Percentiles rank a stretch among this genome's conserved stretches.
Evolutionary conservation across 1,139 yeast species (phyloP).

Genomic region (Diutina siamensis): DNA sequence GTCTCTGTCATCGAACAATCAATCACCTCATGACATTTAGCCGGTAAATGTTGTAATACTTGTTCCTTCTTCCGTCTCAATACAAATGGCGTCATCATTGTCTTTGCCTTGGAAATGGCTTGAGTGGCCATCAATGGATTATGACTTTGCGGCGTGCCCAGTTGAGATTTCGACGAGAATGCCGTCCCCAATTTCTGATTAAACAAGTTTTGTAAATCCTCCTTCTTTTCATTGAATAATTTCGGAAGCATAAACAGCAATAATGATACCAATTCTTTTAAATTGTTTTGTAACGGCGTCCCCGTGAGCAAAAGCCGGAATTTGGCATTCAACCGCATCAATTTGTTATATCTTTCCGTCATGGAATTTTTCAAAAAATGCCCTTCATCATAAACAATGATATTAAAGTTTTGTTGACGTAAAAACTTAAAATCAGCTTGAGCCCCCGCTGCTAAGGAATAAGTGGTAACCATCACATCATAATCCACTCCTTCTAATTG

Average conservation of each 20-base stretch:
- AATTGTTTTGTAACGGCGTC: slow-evolving; percentile 90
- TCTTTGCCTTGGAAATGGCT: slow-evolving; percentile 85
- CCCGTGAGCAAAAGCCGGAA: slow-evolving; percentile 87
- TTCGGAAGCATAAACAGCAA: slow-evolving; percentile 84
- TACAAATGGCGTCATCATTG: slow-evolving; percentile 98
- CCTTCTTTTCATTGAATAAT: slow-evolving; percentile 69
- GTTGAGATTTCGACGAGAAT: slow-evolving; percentile 39
- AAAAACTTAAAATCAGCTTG: slow-evolving; percentile 73
- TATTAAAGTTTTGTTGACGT: slow-evolving; percentile 64
- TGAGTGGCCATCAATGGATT: slow-evolving; percentile 83
- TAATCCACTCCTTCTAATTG: slow-evolving; percentile 51
- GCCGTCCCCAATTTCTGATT: slow-evolving; percentile 41
- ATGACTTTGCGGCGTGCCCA: slow-evolving; percentile 33
- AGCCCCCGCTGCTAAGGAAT: slow-evolving; percentile 81
- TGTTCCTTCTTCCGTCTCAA: slow-evolving; percentile 85
- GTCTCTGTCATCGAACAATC: slow-evolving; percentile 48
- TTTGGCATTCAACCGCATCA: slow-evolving; percentile 71
- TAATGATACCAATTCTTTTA: slow-evolving; percentile 80
- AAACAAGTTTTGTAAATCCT: slow-evolving; percentile 71
- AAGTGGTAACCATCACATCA: slow-evolving; percentile 91
- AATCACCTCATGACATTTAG: slow-evolving; percentile 52
- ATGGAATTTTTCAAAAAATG: slow-evolving; percentile 88
- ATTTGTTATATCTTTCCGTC: slow-evolving; percentile 75
- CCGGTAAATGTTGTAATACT: slow-evolving; percentile 80
- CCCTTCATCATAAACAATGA: slow-evolving; percentile 93